phyloP scores from a whole-genome alignment of 2,329 filamentous ascomycete genomes.

The Pseudocercospora fijiensis region DNA sequence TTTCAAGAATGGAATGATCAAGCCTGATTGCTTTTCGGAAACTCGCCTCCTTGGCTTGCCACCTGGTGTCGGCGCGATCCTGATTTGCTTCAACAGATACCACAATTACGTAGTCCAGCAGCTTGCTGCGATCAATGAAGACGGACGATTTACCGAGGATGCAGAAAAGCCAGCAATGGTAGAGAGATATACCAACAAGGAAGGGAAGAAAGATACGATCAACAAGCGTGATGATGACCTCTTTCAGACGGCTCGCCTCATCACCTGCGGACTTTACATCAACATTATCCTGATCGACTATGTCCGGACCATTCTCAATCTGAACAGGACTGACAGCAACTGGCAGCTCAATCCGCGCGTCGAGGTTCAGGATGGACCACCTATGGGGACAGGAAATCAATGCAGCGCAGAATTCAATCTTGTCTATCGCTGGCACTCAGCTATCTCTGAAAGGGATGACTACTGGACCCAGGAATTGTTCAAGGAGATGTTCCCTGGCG shows the following conservation, averaged over 20 bases:
- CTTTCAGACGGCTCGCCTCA: slow-evolving; percentile 53
- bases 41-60: slow-evolving; percentile 65
- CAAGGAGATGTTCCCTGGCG: slow-evolving; percentile 34
- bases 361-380: slow-evolving; percentile 40
- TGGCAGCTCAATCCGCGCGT: slow-evolving; percentile 48
- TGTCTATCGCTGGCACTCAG: slow-evolving; percentile 53
- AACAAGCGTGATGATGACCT: slow-evolving; percentile 49
- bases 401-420: slow-evolving; percentile 56
- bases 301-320: slow-evolving; percentile 54
- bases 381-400: slow-evolving; percentile 52
- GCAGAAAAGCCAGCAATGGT: slow-evolving; percentile 46
- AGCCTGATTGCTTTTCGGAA: slow-evolving; percentile 69
- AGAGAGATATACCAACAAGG: slow-evolving; percentile 36
- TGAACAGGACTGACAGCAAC: slow-evolving; percentile 45
- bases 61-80: slow-evolving; percentile 64
- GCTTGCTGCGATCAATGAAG: slow-evolving; percentile 82
- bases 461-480: slow-evolving; percentile 47
- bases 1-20: slow-evolving; percentile 65
- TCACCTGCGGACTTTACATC: slow-evolving; percentile 55
- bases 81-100: slow-evolving; percentile 70
- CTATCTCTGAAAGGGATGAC: slow-evolving; percentile 47
- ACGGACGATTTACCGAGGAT: slow-evolving; percentile 71
- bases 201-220: slow-evolving; percentile 16
- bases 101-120: slow-evolving; percentile 84
- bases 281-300: slow-evolving; percentile 57